phyloP scores from a whole-genome alignment of 345 rosid genomes.

The Melaleuca quinquenervia region DNA sequence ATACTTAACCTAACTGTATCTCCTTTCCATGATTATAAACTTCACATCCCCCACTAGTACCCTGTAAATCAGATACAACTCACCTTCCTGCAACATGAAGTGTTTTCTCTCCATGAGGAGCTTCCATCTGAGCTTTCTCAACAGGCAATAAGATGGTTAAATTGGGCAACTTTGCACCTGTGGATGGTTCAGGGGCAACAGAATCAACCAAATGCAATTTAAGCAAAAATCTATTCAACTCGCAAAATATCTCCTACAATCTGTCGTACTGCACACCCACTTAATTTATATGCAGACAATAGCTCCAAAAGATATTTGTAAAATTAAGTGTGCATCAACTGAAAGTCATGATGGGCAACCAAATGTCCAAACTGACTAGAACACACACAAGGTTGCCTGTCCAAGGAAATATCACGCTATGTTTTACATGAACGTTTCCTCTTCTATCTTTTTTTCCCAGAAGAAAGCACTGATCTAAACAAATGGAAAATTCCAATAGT shows the following conservation, averaged over 20 bases:
- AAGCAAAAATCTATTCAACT: background rate
- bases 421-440: background rate
- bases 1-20: background rate
- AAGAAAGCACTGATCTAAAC: background rate
- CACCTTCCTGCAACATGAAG: constrained; percentile 70
- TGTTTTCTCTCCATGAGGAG: constrained; percentile 44
- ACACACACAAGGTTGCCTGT: background rate
- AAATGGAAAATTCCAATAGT: background rate
- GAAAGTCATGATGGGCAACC: background rate
- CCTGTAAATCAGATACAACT: background rate
- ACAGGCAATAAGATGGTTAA: constrained; percentile 55
- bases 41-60: background rate
- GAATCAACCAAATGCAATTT: background rate
- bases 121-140: constrained; percentile 33
- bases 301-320: background rate
- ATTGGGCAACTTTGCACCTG: constrained; percentile 78
- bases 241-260: background rate
- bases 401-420: background rate
- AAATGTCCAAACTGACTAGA: background rate
- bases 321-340: background rate
- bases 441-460: background rate
- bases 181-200: background rate
- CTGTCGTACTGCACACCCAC: background rate
- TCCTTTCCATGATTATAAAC: background rate
- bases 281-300: background rate